These are phyloP conservation scores for Cucumis hystrix DNA, from an alignment of 306 rosid genomes.

Conservation along the genomic window DNA sequence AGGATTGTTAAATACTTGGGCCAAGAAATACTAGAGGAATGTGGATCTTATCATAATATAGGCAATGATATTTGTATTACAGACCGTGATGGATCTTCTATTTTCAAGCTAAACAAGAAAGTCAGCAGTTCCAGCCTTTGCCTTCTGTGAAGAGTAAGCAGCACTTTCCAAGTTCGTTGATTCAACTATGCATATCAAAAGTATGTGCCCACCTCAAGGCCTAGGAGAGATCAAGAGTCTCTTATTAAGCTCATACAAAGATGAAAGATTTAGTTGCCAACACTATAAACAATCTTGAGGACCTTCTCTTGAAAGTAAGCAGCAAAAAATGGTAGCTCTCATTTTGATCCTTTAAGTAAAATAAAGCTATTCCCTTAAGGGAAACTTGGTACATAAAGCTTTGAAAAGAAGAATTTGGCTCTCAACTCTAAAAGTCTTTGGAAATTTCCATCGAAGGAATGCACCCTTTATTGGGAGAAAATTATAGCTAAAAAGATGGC, in stretches of 20 bases:
- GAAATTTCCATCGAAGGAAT: not conserved
- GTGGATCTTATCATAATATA: not conserved
- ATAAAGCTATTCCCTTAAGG: too few species aligned
- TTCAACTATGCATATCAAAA: conserved; percentile 12
- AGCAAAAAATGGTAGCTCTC: too few species aligned
- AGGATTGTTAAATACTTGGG: too few species aligned
- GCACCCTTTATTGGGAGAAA: not conserved
- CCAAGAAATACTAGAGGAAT: not conserved
- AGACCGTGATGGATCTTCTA: conserved; percentile 68
- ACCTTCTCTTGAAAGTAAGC: too few species aligned
- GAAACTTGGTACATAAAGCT: too few species aligned
- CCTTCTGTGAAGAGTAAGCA: conserved; percentile 20
- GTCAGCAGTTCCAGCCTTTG: conserved; percentile 56
- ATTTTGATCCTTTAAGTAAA: too few species aligned
- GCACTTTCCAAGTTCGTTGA: conserved; percentile 31
- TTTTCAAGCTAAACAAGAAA: conserved; percentile 65
- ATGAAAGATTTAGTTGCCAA: too few species aligned
- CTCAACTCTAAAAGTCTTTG: not conserved
- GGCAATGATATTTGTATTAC: not conserved
- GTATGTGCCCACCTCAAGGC: not conserved
- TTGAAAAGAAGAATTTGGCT: not conserved
- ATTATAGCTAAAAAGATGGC: not conserved
- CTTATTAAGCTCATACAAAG: too few species aligned
- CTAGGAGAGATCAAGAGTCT: not conserved
- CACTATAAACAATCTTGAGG: too few species aligned